These are phyloP conservation scores for Pilasporangium apinafurcum DNA, from an alignment of 352 stramenopile genomes.

Conservation along the genomic window DNA sequence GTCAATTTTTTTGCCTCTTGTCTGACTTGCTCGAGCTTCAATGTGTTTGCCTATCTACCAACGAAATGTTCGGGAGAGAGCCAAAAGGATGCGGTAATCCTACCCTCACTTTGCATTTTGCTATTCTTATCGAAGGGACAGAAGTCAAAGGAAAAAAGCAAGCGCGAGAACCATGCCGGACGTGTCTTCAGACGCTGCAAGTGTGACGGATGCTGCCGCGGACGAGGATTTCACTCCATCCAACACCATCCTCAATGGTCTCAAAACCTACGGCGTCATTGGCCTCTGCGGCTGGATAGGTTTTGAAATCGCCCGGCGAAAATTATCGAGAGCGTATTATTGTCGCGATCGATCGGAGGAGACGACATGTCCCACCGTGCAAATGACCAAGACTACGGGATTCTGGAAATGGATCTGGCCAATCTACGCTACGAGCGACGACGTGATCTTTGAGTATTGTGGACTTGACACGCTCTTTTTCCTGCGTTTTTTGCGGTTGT, in stretches of 20 bases:
- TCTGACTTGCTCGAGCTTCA: no score
- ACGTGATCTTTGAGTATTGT: constrained; percentile 59
- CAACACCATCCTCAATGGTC: constrained; percentile 50
- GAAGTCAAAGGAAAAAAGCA: no score
- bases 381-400: constrained; percentile 18
- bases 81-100: no score
- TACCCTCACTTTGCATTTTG: no score
- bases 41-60: no score
- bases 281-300: constrained; percentile 50
- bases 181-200: no score
- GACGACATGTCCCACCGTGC: constrained; percentile 38
- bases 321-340: constrained; percentile 62
- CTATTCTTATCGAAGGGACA: no score
- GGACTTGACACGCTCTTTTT: constrained; percentile 82
- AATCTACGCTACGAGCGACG: constrained; percentile 55
- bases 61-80: no score
- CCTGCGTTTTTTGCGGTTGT: constrained; percentile 62
- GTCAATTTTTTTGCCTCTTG: no score
- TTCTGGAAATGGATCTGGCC: constrained; percentile 50
- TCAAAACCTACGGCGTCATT: constrained; percentile 65
- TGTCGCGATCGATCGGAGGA: constrained; percentile 59
- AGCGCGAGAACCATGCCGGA: no score
- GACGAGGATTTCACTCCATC: constrained; percentile 52
- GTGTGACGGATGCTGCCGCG: background rate
- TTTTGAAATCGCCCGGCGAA: constrained; percentile 58